A percentile compares a stretch with the other conserved stretches of the same genome.
Evolutionary conservation across 495 filamentous ascomycete genomes (phyloP).

Genomic region (Daldinia decipiens): DNA sequence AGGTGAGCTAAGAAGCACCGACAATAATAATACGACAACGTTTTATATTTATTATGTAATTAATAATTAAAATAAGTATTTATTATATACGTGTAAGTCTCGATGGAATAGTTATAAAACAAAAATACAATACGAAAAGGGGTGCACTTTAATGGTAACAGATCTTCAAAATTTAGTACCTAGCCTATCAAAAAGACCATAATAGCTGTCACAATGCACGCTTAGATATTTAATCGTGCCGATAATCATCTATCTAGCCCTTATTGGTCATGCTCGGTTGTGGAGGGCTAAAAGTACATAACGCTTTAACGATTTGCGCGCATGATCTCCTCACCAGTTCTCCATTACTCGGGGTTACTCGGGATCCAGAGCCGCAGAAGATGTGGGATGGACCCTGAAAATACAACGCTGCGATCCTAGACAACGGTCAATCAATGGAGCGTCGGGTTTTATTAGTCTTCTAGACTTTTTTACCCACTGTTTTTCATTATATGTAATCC

Average conservation of each 20-base stretch:
- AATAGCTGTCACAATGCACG: neutral
- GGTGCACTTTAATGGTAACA: neutral
- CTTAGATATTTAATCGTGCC: neutral
- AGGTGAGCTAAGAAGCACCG: constrained; percentile 10
- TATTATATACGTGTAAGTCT: neutral
- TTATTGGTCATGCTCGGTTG: constrained; percentile 16
- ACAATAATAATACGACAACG: too few species aligned
- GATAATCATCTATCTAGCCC: neutral
- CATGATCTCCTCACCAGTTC: constrained; percentile 30
- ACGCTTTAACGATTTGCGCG: constrained; percentile 17
- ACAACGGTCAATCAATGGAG: constrained; percentile 22
- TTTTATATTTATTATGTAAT: too few species aligned
- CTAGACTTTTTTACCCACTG: constrained; percentile 22
- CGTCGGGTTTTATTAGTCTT: constrained; percentile 17
- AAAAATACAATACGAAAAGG: neutral
- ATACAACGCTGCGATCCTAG: constrained; percentile 34
- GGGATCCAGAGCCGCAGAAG: constrained; percentile 43
- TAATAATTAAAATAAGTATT: too few species aligned
- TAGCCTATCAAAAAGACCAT: neutral
- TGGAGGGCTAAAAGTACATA: constrained; percentile 11
- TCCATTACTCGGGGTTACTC: constrained; percentile 32
- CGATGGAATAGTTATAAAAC: neutral
- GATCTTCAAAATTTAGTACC: neutral
- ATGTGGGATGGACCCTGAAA: constrained; percentile 45
- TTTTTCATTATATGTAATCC: neutral